A percentile compares a stretch with the other conserved stretches of the same genome.
phyloP scores from a whole-genome alignment of 805 yeast species.

The Schwanniomyces pseudopolymorphus region DNA sequence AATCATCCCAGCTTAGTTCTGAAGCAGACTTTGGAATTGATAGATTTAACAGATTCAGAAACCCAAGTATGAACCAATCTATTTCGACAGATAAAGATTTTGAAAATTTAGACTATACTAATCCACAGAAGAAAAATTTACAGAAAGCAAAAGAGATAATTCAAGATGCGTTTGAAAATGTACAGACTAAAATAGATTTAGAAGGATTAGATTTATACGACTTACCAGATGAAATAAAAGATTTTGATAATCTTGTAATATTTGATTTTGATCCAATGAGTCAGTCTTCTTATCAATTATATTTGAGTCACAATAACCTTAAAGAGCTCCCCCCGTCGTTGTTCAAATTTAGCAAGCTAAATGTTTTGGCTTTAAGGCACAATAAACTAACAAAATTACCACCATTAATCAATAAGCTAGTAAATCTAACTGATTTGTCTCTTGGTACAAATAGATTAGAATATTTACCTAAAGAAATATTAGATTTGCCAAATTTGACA shows the following conservation, averaged over 20 bases:
- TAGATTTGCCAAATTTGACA: conserved; percentile 42
- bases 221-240: conserved; percentile 59
- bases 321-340: conserved; percentile 48
- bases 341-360: conserved; percentile 49
- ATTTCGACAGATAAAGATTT: conserved; percentile 36
- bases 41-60: conserved; percentile 40
- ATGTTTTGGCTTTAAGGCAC: conserved; percentile 52
- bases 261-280: conserved; percentile 23
- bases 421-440: conserved; percentile 49
- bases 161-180: conserved; percentile 48
- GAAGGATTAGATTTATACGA: conserved; percentile 48
- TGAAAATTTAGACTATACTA: conserved; percentile 16
- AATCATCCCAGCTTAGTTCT: conserved; percentile 19
- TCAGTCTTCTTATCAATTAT: conserved; percentile 42
- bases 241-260: conserved; percentile 53
- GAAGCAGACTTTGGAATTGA: conserved; percentile 54
- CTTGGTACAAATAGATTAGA: conserved; percentile 50
- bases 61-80: conserved; percentile 22
- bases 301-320: conserved; percentile 50
- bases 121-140: conserved; percentile 15
- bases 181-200: conserved; percentile 42
- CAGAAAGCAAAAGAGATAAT: conserved; percentile 42
- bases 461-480: conserved; percentile 52
- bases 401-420: conserved; percentile 43
- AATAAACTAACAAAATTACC: conserved; percentile 50